Base-by-base conservation (phyloP, 1,284 basidiomycete species). In the Papiliotrema flavescens region DNA sequence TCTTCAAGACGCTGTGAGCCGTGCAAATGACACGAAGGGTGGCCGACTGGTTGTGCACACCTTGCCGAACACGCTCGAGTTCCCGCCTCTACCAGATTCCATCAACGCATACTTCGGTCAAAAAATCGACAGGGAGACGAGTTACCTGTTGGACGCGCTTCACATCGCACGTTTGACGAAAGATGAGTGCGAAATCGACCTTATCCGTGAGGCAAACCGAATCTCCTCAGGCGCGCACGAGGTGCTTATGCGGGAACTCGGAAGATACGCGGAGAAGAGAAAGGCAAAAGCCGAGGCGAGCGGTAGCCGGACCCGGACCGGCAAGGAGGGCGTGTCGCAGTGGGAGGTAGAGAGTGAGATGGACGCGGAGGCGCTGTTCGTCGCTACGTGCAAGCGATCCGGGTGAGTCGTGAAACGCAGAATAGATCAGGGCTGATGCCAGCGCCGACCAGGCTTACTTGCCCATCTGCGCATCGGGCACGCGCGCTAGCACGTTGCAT, bases 341-440 rank as follows among this genome's bases (percentile, higher is more conserved):
- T 94, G 91, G 88, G 79, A 90, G 49, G 89, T 94, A 19, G 84
- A 89, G 78, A 89, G 87, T 66, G 92, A 96, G 75, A 86, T 84
- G 0, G 91, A 93, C 71, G 92, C 89, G 0, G 91, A 94, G 70
- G 92, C 90, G 0, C 81, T 93, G 4, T 96, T 95, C 61, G 88
- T 91, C 3, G 89, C 90, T 2, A 86, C 85, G 3, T 94, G 90
- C 74, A 79, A 89, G 47, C 80, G 89, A 58, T 85, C 89, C 76
- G 90, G 89, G 89, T 90, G 49, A 61, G 83, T 74, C 17, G 32
- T 3, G 4, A 17, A 9, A 40, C 28, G 24, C 24, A 15, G 41
- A 9, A 42, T 34, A 45, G 17, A 47, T 24, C 43, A 23, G 41
- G 36, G 34, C 36, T 49, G 32, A 56, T 36, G 14, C 14, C 32